These are phyloP conservation scores for Dipodascus albidus DNA, from an alignment of 805 yeast species.

Conservation along the genomic window DNA sequence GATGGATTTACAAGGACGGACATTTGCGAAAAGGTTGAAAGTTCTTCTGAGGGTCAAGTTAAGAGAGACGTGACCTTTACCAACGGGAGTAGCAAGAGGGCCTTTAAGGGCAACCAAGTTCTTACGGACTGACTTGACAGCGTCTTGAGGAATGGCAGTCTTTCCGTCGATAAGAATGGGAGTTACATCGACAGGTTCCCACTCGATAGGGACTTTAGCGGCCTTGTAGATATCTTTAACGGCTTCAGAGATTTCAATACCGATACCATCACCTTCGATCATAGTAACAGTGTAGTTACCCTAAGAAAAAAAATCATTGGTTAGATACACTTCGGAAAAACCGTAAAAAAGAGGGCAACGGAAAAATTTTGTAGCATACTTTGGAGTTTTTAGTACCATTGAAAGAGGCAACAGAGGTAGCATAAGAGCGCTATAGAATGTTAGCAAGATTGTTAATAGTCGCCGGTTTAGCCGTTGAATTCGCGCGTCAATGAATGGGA, in stretches of 20 bases:
- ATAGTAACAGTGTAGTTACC: constrained; percentile 91
- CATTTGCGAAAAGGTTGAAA: constrained; percentile 91
- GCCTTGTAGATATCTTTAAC: constrained; percentile 89
- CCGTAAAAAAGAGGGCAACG: constrained; percentile 6
- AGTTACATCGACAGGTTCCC: constrained; percentile 96
- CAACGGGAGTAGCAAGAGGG: constrained; percentile 96
- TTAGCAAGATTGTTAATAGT: neutral
- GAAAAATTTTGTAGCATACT: constrained; percentile 5
- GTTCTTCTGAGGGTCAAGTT: constrained; percentile 97
- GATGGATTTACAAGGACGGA: constrained; percentile 91
- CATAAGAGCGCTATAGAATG: constrained; percentile 16
- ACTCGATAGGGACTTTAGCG: constrained; percentile 89
- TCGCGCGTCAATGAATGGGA: too few species aligned
- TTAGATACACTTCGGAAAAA: neutral
- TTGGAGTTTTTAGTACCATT: constrained; percentile 29
- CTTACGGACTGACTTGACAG: constrained; percentile 85
- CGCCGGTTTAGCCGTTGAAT: neutral
- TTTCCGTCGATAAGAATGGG: constrained; percentile 86
- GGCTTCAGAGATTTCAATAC: constrained; percentile 88
- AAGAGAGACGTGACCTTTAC: constrained; percentile 96
- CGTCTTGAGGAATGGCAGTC: constrained; percentile 86
- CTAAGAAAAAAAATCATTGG: constrained; percentile 5
- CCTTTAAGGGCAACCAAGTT: constrained; percentile 96
- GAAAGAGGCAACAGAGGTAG: constrained; percentile 30
- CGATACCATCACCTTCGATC: constrained; percentile 98